These are phyloP conservation scores for Sphaerulina musiva DNA, from an alignment of 2,329 filamentous ascomycete genomes.

Conservation along the genomic window DNA sequence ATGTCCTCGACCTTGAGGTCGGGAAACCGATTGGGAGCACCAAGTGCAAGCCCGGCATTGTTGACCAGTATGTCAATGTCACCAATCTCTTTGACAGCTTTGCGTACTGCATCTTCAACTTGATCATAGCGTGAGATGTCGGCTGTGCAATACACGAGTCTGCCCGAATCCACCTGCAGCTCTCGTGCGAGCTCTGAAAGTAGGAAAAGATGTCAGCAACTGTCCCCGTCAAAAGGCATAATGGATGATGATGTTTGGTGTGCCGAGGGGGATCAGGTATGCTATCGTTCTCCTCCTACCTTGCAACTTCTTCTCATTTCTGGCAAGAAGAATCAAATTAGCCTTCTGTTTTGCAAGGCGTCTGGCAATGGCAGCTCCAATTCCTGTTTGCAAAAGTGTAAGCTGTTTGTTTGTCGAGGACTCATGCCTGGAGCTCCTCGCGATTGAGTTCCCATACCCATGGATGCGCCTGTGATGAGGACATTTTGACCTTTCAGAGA, in stretches of 20 bases:
- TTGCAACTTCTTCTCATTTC: slow-evolving; percentile 32
- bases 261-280: too few relatives aligned
- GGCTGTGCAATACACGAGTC: slow-evolving; percentile 27
- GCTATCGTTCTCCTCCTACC: neutral
- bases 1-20: slow-evolving; percentile 40
- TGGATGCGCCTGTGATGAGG: slow-evolving; percentile 21
- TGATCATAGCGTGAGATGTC: slow-evolving; percentile 33
- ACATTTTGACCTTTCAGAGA: slow-evolving; percentile 19
- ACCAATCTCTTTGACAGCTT: slow-evolving; percentile 27
- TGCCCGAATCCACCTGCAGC: slow-evolving; percentile 11
- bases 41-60: slow-evolving; percentile 38
- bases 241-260: neutral
- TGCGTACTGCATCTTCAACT: slow-evolving; percentile 30
- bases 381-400: slow-evolving; percentile 28
- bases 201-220: neutral
- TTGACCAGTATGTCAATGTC: slow-evolving; percentile 10
- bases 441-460: slow-evolving; percentile 9
- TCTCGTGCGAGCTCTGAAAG: slow-evolving; percentile 16
- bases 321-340: slow-evolving; percentile 41
- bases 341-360: slow-evolving; percentile 37
- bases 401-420: neutral
- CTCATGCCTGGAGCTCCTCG: too few relatives aligned
- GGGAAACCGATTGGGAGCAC: slow-evolving; percentile 40
- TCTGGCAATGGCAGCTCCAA: slow-evolving; percentile 41
- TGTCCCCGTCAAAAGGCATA: neutral